Conservation (phyloP, 805 yeast species). For the Yarrowia sp. region DNA sequence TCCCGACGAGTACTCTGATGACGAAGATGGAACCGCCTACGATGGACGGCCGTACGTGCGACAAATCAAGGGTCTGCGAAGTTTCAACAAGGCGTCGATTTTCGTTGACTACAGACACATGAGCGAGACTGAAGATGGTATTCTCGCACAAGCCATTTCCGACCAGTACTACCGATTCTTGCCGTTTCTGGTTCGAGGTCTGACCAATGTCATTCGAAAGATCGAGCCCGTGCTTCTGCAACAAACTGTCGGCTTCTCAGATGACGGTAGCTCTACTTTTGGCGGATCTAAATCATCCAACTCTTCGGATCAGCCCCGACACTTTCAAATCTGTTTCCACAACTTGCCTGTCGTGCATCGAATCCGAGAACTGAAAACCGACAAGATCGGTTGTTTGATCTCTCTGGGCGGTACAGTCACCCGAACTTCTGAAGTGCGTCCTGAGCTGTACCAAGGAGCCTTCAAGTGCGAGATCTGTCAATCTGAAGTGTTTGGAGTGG, state of each 20-base stretch:
- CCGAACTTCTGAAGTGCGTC: slow-evolving; percentile 93
- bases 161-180: slow-evolving; percentile 91
- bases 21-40: slow-evolving; percentile 37
- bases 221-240: slow-evolving; percentile 66
- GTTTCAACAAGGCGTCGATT: slow-evolving; percentile 69
- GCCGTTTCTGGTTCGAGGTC: slow-evolving; percentile 76
- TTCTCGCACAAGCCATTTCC: slow-evolving; percentile 80
- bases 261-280: slow-evolving; percentile 40
- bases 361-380: slow-evolving; percentile 87
- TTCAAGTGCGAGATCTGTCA: slow-evolving; percentile 88
- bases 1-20: slow-evolving; percentile 32
- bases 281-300: slow-evolving; percentile 29
- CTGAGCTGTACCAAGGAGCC: slow-evolving; percentile 82
- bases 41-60: slow-evolving; percentile 64
- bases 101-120: slow-evolving; percentile 85
- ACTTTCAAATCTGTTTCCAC: slow-evolving; percentile 87
- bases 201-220: slow-evolving; percentile 67
- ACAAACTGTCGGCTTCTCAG: slow-evolving; percentile 37
- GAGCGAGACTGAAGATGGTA: slow-evolving; percentile 66
- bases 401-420: slow-evolving; percentile 93
- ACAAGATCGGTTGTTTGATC: slow-evolving; percentile 78
- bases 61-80: slow-evolving; percentile 78
- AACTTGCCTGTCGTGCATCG: slow-evolving; percentile 78
- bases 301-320: slow-evolving; percentile 53
- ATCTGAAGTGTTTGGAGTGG: slow-evolving; percentile 81